phyloP scores from a whole-genome alignment of 176 grass and related monocot genomes.

The Triticum aestivum region IWGSC_CS_RefSeq_v2.1 NC_057801.1:550739020-550739519 shows the following conservation, averaged over 20 bases:
- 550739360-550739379: constrained; percentile 48
- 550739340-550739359: neutral
- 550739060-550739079: neutral
- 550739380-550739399: constrained; percentile 94
- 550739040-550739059: constrained; percentile 11
- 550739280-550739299: neutral
- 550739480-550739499: constrained; percentile 97
- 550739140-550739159: constrained; percentile 58
- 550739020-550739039: constrained; percentile 97
- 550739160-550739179: constrained; percentile 87
- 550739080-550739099: neutral
- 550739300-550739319: neutral
- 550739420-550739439: constrained; percentile 98
- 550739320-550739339: neutral
- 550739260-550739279: neutral
- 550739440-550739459: constrained; percentile 88
- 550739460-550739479: constrained; percentile 85
- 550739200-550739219: constrained; percentile 88
- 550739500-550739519: constrained; percentile 78
- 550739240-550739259: constrained; percentile 81
- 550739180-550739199: constrained; percentile 90
- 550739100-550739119: constrained; percentile 6
- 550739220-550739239: constrained; percentile 86
- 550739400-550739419: constrained; percentile 94
- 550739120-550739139: constrained; percentile 26